Evolutionary conservation across 2,329 filamentous ascomycete genomes (phyloP).

Genomic region (Epichloe baconii): DNA sequence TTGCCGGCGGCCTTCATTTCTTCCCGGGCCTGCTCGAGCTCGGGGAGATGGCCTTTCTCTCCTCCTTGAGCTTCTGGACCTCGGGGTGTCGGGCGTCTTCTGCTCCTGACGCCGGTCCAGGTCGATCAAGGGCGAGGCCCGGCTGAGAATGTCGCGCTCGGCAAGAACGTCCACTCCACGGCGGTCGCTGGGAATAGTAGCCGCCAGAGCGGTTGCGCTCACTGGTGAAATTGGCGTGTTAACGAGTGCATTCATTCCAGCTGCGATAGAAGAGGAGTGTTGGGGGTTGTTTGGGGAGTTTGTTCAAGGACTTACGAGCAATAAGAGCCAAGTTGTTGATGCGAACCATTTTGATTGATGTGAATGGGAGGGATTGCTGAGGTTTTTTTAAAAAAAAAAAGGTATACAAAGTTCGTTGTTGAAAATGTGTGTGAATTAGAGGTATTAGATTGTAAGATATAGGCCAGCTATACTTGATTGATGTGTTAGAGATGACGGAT

Average conservation of each 20-base stretch:
- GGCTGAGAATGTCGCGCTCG: neutral
- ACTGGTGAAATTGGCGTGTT: neutral
- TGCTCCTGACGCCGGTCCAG: neutral
- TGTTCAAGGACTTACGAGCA: conserved; percentile 2
- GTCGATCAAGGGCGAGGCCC: neutral
- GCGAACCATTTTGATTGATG: conserved; percentile 4
- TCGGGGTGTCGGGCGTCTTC: neutral
- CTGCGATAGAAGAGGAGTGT: too few species aligned
- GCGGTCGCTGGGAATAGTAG: conserved; percentile 1
- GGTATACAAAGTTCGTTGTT: too few species aligned
- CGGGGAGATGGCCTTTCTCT: conserved; percentile 1
- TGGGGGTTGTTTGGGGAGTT: too few species aligned
- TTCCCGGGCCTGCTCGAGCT: neutral
- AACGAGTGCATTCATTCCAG: too few species aligned
- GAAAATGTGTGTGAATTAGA: neutral
- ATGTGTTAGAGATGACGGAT: neutral
- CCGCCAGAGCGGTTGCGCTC: conserved; percentile 4
- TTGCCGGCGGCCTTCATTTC: neutral
- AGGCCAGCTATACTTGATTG: conserved; percentile 3
- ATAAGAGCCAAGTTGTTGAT: conserved; percentile 4
- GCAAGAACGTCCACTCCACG: neutral
- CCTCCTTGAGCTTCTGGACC: conserved; percentile 1
- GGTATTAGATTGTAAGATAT: neutral
- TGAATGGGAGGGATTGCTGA: neutral
- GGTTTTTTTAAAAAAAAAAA: too few species aligned